Evolutionary conservation across 352 stramenopile species (phyloP), one percentile per base, ranked within the genome.

Genomic region (Blastocystis sp.): DNA sequence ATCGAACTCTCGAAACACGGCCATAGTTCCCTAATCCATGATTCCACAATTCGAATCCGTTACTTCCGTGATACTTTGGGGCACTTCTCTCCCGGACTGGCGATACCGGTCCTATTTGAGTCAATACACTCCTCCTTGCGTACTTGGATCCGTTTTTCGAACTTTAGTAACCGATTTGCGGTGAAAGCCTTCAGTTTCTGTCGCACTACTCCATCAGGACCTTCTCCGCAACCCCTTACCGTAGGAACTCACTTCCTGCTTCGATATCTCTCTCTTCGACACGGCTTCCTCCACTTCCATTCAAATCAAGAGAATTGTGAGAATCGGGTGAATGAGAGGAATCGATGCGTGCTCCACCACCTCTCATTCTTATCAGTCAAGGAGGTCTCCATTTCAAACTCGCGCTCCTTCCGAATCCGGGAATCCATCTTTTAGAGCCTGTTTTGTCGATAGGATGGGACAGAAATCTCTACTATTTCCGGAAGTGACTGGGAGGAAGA

Each of bases 1-100:
- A 24, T 85, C 74, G 33, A 85, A 85, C 45, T 85, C 74, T 10
- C 66, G 51, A 69, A 67, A 85, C 21, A 85, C 74, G n/a, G 24
- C 13, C 59, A 70, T 59, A n/a, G 74, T 85, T 26, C 16, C 74
- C 74, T 85, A 85, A 3, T 31, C 51, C 39, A 29, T 70, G 21
- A 59, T 19, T 19, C n/a, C 24, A 35, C 24, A 60, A 21, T n/a
- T 9, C n/a, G 60, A 39, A 51, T 1, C 4, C 41, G 3, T 0
- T 51, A 85, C 74, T 50, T 85, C 74, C 21, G 74, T 33, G 26
- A 85, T 26, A 45, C 12, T 51, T 0, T 29, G 19, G 50, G 74
- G 51, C 0, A 85, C 74, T 24, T 61, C 31, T 41, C 39, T 69
- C 31, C 55, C 55, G 45, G 50, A 67, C 70, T 85, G 45, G 4